Conservation (phyloP, 345 rosid genomes). For the Cardamine chenopodiifolia region DNA sequence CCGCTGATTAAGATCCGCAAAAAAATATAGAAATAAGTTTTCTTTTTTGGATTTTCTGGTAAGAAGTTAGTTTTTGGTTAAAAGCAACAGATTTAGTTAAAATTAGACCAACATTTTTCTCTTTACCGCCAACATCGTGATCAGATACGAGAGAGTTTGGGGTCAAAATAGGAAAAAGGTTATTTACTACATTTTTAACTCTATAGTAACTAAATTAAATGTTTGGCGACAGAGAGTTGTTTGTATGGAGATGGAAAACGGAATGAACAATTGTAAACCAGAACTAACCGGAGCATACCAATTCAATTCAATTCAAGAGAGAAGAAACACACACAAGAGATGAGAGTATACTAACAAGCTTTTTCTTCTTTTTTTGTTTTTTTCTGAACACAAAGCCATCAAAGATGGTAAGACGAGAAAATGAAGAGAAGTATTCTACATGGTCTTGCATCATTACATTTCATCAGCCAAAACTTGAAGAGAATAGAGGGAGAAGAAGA, state of each 20-base stretch:
- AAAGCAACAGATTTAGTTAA: background rate
- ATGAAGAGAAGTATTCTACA: constrained; percentile 38
- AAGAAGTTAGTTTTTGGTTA: background rate
- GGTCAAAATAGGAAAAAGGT: background rate
- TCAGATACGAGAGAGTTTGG: background rate
- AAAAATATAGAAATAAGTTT: background rate
- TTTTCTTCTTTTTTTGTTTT: background rate
- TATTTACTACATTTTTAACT: background rate
- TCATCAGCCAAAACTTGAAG: constrained; percentile 37
- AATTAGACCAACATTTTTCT: constrained; percentile 1
- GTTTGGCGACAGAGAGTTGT: background rate
- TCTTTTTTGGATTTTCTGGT: background rate
- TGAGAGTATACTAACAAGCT: constrained; percentile 10
- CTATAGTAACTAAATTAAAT: background rate
- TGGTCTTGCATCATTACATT: constrained; percentile 35
- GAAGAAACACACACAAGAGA: background rate
- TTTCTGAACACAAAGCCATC: constrained; percentile 16
- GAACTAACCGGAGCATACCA: constrained; percentile 5
- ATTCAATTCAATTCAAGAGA: background rate
- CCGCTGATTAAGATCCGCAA: background rate
- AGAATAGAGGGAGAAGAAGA: constrained; percentile 2
- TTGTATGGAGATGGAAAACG: background rate
- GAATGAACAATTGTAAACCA: background rate
- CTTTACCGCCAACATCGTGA: background rate
- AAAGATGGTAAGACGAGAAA: constrained; percentile 25